Conservation (phyloP, 257 asterid genomes). For the Solanum chilense region DNA sequence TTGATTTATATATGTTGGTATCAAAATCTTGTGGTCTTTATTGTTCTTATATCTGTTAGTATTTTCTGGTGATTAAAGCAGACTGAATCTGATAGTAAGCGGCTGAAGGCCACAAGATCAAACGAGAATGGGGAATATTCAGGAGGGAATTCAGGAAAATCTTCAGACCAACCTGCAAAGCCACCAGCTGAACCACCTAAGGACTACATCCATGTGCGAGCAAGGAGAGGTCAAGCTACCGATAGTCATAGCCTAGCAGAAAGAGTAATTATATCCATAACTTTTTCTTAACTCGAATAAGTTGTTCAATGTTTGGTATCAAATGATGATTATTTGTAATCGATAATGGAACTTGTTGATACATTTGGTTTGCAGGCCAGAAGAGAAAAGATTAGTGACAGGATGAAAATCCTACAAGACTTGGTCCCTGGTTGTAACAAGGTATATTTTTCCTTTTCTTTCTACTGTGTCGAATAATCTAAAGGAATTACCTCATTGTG, state of each 20-base stretch:
- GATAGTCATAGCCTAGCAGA: conserved; percentile 48
- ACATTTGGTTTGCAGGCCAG: conserved; percentile 26
- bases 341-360: not conserved
- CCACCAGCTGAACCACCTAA: conserved; percentile 23
- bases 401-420: conserved; percentile 48
- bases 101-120: conserved; percentile 18
- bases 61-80: not conserved
- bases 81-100: conserved; percentile 24
- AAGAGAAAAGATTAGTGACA: conserved; percentile 43
- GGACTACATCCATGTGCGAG: conserved; percentile 45
- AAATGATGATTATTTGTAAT: not conserved
- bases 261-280: conserved; percentile 17
- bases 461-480: not conserved
- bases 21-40: not conserved
- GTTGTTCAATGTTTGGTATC: not conserved
- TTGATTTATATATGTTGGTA: not conserved
- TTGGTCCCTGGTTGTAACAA: conserved; percentile 47
- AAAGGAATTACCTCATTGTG: not conserved
- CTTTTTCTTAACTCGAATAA: not conserved
- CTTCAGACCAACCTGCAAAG: conserved; percentile 15
- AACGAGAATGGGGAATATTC: conserved; percentile 9
- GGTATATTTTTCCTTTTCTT: conserved; percentile 8
- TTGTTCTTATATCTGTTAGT: not conserved
- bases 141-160: conserved; percentile 17
- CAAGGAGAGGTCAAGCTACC: conserved; percentile 48